phyloP scores from a whole-genome alignment of 1,139 yeast genomes.

The Geotrichum aggregatum region DNA sequence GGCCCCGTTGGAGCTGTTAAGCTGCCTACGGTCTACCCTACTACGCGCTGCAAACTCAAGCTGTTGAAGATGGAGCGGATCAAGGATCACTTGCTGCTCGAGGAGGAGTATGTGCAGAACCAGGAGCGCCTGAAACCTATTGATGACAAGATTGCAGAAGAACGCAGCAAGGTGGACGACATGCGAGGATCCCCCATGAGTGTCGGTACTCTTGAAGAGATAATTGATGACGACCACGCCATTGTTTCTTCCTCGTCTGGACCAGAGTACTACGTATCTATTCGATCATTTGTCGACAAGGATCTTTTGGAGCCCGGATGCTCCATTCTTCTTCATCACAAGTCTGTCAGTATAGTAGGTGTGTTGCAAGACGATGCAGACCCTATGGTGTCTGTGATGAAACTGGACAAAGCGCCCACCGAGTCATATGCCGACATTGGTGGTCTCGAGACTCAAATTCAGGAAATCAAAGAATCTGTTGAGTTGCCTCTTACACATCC shows the following conservation, averaged over 20 bases:
- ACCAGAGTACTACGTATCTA: constrained; percentile 94
- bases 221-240: constrained; percentile 97
- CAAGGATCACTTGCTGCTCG: constrained; percentile 89
- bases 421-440: constrained; percentile 97
- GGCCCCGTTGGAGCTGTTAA: constrained; percentile 88
- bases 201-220: constrained; percentile 93
- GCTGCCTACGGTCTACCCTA: constrained; percentile 85
- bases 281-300: constrained; percentile 95
- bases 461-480: constrained; percentile 96
- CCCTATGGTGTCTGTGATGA: constrained; percentile 97
- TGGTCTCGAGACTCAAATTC: constrained; percentile 92
- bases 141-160: constrained; percentile 95
- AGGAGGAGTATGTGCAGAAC: constrained; percentile 93
- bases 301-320: constrained; percentile 97
- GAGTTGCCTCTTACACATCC: constrained; percentile 97
- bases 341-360: constrained; percentile 91
- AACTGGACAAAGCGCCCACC: constrained; percentile 93
- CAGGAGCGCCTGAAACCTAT: constrained; percentile 94
- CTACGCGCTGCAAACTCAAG: constrained; percentile 88
- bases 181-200: constrained; percentile 96
- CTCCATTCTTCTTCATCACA: constrained; percentile 90
- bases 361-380: constrained; percentile 95
- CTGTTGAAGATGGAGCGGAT: constrained; percentile 90
- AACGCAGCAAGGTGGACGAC: constrained; percentile 89
- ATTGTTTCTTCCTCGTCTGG: constrained; percentile 95